phyloP scores from a whole-genome alignment of 2,329 filamentous ascomycete genomes.

The Fusarium verticillioides region DNA sequence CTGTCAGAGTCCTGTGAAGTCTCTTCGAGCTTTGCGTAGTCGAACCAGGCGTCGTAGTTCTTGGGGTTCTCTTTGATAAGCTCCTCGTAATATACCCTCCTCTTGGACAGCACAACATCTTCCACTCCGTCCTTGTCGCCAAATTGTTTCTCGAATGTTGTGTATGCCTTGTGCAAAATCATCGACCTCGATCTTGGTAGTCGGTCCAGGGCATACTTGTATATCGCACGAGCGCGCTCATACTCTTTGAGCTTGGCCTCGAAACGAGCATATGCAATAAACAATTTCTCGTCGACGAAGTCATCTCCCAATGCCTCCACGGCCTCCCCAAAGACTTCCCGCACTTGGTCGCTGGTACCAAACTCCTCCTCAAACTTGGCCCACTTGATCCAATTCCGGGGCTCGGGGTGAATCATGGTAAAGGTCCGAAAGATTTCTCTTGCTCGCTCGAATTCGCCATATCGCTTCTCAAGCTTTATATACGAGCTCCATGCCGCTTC shows the following conservation, averaged over 20 bases:
- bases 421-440: slow-evolving; percentile 90
- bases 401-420: slow-evolving; percentile 91
- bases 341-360: slow-evolving; percentile 89
- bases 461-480: slow-evolving; percentile 96
- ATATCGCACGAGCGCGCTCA: slow-evolving; percentile 92
- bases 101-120: slow-evolving; percentile 94
- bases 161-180: slow-evolving; percentile 91
- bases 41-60: slow-evolving; percentile 98
- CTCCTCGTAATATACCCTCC: slow-evolving; percentile 92
- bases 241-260: slow-evolving; percentile 96
- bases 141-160: slow-evolving; percentile 97
- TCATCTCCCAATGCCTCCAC: slow-evolving; percentile 93
- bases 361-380: slow-evolving; percentile 96
- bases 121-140: slow-evolving; percentile 94
- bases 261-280: slow-evolving; percentile 94
- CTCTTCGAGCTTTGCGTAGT: slow-evolving; percentile 92
- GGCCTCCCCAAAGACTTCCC: slow-evolving; percentile 89
- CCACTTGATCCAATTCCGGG: slow-evolving; percentile 99
- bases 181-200: slow-evolving; percentile 88
- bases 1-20: slow-evolving; percentile 82
- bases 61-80: slow-evolving; percentile 93
- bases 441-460: slow-evolving; percentile 91
- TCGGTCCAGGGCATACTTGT: slow-evolving; percentile 94
- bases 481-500: slow-evolving; percentile 96
- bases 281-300: slow-evolving; percentile 95